phyloP scores from a whole-genome alignment of 768 basidiomycete species.

The Kwoniella botswanensis region DNA sequence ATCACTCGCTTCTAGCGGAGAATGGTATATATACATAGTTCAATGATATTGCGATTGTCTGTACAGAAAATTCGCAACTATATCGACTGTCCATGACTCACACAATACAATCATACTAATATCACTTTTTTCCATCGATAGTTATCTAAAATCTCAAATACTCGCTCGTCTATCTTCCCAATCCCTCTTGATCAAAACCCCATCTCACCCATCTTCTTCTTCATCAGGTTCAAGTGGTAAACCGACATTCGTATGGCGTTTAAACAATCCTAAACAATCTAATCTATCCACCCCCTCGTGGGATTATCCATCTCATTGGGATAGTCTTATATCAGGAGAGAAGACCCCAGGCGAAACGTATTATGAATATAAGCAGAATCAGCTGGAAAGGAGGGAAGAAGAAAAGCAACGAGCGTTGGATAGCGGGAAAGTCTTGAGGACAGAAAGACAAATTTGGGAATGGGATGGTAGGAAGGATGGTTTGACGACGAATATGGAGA shows the following conservation, averaged over 20 bases:
- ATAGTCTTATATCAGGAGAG: slow-evolving; percentile 26
- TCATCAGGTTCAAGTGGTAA: slow-evolving; percentile 11
- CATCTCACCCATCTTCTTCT: slow-evolving; percentile 10
- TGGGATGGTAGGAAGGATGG: slow-evolving; percentile 37
- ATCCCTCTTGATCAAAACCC: slow-evolving; percentile 28
- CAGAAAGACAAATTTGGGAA: slow-evolving; percentile 38
- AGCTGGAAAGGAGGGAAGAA: slow-evolving; percentile 7
- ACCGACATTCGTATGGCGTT: slow-evolving; percentile 18
- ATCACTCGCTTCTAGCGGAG: too few relatives aligned
- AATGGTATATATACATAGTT: too few relatives aligned
- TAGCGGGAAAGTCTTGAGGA: slow-evolving; percentile 25
- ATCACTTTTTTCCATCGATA: too few relatives aligned
- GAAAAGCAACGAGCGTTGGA: slow-evolving; percentile 21
- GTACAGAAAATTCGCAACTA: too few relatives aligned
- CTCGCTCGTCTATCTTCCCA: slow-evolving; percentile 40
- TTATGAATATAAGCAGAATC: slow-evolving; percentile 10
- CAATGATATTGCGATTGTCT: too few relatives aligned
- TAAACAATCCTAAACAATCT: slow-evolving; percentile 1
- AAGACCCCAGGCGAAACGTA: slow-evolving; percentile 10
- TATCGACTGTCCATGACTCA: too few relatives aligned
- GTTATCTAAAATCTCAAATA: slow-evolving; percentile 37
- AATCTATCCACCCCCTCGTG: slow-evolving; percentile 4
- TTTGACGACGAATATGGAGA: slow-evolving; percentile 37
- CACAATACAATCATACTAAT: too few relatives aligned
- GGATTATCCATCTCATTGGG: slow-evolving; percentile 27